phyloP scores from a whole-genome alignment of 371 early-diverging fungal genomes.

The Mortierella sp. region DNA sequence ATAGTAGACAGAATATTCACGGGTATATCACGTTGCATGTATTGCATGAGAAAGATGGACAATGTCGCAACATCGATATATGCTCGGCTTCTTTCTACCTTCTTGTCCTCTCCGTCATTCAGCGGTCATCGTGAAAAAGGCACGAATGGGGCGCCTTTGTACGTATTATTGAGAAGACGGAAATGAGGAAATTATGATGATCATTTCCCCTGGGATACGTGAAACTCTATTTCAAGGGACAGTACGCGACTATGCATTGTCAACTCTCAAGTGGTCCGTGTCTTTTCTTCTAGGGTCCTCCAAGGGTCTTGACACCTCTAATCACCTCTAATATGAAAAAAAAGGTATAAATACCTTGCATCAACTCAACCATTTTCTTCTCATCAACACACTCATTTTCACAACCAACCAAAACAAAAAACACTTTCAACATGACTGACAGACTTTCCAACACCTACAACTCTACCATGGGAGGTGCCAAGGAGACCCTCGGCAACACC shows the following conservation, averaged over 20 bases:
- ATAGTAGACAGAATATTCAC: too few species aligned
- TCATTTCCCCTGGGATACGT: too few species aligned
- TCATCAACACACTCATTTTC: conserved; percentile 4
- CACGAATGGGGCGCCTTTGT: too few species aligned
- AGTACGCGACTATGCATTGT: too few species aligned
- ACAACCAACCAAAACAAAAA: conserved; percentile 3
- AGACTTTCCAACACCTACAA: conserved; percentile 45
- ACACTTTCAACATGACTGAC: conserved; percentile 35
- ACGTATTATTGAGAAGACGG: too few species aligned
- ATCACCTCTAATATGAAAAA: neutral
- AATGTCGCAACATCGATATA: neutral
- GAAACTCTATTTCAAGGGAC: too few species aligned
- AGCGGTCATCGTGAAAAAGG: too few species aligned
- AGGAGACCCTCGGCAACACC: conserved; percentile 27
- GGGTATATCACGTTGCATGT: too few species aligned
- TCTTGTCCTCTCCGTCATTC: too few species aligned
- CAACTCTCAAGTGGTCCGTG: neutral
- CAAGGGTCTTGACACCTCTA: neutral
- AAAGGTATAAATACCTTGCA: conserved; percentile 9
- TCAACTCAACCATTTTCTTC: neutral
- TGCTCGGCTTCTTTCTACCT: too few species aligned
- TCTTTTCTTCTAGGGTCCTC: neutral
- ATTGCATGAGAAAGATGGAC: neutral
- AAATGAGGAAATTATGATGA: too few species aligned
- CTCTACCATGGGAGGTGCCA: conserved; percentile 36